Evolutionary conservation across 352 stramenopile genomes (phyloP).

Genomic region (Phytophthora vignae): DNA sequence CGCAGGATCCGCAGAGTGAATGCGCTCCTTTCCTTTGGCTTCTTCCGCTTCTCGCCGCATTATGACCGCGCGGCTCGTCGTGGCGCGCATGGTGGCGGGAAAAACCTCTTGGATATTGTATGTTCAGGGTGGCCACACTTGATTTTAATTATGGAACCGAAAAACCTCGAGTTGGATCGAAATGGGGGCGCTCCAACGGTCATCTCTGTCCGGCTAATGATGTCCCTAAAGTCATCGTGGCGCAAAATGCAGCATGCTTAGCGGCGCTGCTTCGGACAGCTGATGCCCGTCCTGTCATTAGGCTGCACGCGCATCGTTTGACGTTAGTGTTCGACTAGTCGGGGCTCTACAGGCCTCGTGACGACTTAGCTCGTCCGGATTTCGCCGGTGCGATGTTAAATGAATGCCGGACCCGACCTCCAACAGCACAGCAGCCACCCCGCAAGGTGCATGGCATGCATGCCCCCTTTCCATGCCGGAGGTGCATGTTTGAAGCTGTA

Average conservation of each 20-base stretch:
- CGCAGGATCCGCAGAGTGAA: slow-evolving; percentile 40
- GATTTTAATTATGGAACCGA: neutral
- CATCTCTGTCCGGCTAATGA: slow-evolving; percentile 20
- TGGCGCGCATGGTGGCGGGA: neutral
- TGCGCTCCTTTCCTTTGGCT: slow-evolving; percentile 37
- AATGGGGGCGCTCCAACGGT: slow-evolving; percentile 15
- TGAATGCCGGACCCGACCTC: slow-evolving; percentile 17
- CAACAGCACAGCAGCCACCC: neutral
- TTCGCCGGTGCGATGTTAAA: slow-evolving; percentile 20
- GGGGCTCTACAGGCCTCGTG: neutral
- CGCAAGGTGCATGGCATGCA: slow-evolving; percentile 13
- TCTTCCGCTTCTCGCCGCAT: slow-evolving; percentile 43
- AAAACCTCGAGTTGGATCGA: slow-evolving; percentile 36
- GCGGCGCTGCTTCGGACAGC: neutral
- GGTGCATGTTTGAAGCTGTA: slow-evolving; percentile 33
- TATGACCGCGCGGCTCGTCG: slow-evolving; percentile 28
- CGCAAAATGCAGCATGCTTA: neutral
- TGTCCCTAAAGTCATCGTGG: slow-evolving; percentile 16
- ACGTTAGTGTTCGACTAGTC: neutral
- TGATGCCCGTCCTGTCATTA: neutral
- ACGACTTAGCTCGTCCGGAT: neutral
- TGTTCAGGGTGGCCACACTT: neutral
- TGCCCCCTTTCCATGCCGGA: slow-evolving; percentile 33
- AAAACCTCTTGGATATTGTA: slow-evolving; percentile 30
- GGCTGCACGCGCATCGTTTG: neutral